Evolutionary conservation across 1,284 basidiomycete species (phyloP), one percentile per base, ranked within the genome.

Genomic region (Apiotrichum mycotoxinovorans): DNA sequence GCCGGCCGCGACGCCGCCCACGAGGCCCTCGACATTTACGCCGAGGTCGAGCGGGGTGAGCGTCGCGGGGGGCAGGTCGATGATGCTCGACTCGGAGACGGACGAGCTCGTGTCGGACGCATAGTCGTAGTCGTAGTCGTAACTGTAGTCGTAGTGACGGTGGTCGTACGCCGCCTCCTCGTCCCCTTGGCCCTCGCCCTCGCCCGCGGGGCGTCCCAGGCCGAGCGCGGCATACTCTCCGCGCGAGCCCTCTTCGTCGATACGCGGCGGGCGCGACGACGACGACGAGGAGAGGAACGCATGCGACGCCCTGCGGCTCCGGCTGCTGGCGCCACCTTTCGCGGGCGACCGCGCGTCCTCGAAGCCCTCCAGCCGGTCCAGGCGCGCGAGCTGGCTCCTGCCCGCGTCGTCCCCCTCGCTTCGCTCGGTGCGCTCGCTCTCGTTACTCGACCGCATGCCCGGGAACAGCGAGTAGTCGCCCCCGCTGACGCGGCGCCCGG

Each of bases 1-100:
- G 27, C 45, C 45, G 5, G 44, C 44, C 15, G 14, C 40, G 30
- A 51, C 50, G 23, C 18, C 48, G 25, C 23, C 48, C 0, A 30
- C 48, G 5, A 14, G 9, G 4, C 15, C 23, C 14, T 20, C 42
- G 41, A 42, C 22, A 22, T 22, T 22, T 4, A 22, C 22, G 14
- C 20, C 45, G 33, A 49, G 25, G 11, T 49, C 38, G 38, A 61
- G 48, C 22, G 56, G 51, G 14, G 54, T 38, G 23, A 51, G 50
- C 18, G 50, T 54, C 20, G 58, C 51, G 15, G 45, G 57, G 10
- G 60, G 60, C 26, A 62, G 50, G 42, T 62, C 60, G 37, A 62
- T 62, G 37, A 62, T 62, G 45, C 52, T 54, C 25, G 37, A 44
- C n/a, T 62, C 60, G 3, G 44, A 49, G 25, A 54, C 37, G 33